These are phyloP conservation scores for Nakaseomyces bracarensis DNA, from an alignment of 1,139 yeast species.

Conservation along the genomic window DNA sequence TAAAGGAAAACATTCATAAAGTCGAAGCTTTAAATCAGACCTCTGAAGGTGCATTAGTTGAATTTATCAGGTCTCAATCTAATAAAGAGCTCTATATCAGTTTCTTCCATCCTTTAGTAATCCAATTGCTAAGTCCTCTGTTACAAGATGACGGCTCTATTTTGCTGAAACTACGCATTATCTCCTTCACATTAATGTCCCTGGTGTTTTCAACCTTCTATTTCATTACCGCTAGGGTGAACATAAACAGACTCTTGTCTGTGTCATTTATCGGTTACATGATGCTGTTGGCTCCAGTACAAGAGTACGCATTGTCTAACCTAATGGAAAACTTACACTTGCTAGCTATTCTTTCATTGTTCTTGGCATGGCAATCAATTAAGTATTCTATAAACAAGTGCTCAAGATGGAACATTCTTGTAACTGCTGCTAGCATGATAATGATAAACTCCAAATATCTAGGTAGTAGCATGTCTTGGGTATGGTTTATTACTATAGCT, in stretches of 20 bases:
- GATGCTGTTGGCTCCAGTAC: not conserved
- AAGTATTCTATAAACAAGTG: conserved; percentile 1
- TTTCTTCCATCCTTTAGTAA: not conserved
- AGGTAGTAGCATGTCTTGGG: conserved; percentile 2
- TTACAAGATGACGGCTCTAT: not conserved
- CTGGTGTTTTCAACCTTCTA: not conserved
- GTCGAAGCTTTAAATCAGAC: not conserved
- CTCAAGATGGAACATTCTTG: not conserved
- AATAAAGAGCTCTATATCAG: not conserved
- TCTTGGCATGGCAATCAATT: not conserved
- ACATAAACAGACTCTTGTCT: not conserved
- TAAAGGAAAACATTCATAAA: not conserved
- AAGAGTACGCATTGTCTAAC: conserved; percentile 4
- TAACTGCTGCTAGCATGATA: not conserved
- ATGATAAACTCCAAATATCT: not conserved
- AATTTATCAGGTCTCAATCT: not conserved
- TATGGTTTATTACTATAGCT: not conserved
- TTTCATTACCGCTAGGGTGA: not conserved
- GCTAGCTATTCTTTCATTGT: not conserved
- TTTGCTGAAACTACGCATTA: not conserved
- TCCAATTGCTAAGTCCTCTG: not conserved
- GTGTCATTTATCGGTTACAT: not conserved
- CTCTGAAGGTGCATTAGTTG: not conserved
- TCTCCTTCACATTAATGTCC: not conserved
- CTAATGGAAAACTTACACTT: not conserved